Conservation (phyloP, 148 eudicot genomes). For the Amaranthus cruentus region DNA sequence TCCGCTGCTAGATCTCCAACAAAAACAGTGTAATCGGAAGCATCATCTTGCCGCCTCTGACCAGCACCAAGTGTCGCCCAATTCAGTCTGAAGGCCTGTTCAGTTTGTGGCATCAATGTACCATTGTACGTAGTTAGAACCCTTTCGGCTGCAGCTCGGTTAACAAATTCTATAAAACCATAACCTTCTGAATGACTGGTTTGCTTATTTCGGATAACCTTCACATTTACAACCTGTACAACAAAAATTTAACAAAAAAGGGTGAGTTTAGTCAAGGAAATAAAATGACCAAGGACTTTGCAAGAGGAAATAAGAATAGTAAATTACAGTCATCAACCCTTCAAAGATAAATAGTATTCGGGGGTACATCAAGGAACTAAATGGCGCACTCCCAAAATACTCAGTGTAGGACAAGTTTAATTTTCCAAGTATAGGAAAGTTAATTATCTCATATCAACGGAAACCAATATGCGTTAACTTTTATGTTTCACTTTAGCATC, state of each 20-base stretch:
- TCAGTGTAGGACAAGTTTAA: too few species aligned
- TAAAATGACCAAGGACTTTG: neutral
- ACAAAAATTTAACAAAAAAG: neutral
- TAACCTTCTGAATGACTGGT: slow-evolving; percentile 82
- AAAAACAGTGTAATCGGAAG: slow-evolving; percentile 75
- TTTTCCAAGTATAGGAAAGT: too few species aligned
- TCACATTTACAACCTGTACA: slow-evolving; percentile 55
- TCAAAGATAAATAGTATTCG: neutral
- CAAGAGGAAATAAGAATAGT: neutral
- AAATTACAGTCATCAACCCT: slow-evolving; percentile 3
- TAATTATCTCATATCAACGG: too few species aligned
- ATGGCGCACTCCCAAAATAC: too few species aligned
- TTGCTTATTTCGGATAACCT: slow-evolving; percentile 82
- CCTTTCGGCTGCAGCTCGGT: slow-evolving; percentile 80
- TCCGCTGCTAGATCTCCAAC: slow-evolving; percentile 97
- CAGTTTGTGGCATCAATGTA: slow-evolving; percentile 68
- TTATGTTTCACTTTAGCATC: too few species aligned
- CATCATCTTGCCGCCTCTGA: slow-evolving; percentile 74
- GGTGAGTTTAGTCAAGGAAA: neutral
- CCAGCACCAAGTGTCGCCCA: slow-evolving; percentile 96
- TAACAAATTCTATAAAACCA: slow-evolving; percentile 80
- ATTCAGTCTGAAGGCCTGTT: slow-evolving; percentile 73
- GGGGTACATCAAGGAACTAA: too few species aligned
- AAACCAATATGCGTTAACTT: too few species aligned
- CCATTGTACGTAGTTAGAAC: slow-evolving; percentile 63